phyloP scores from a whole-genome alignment of 805 yeast species.

The Ascoidea rubescens region DNA sequence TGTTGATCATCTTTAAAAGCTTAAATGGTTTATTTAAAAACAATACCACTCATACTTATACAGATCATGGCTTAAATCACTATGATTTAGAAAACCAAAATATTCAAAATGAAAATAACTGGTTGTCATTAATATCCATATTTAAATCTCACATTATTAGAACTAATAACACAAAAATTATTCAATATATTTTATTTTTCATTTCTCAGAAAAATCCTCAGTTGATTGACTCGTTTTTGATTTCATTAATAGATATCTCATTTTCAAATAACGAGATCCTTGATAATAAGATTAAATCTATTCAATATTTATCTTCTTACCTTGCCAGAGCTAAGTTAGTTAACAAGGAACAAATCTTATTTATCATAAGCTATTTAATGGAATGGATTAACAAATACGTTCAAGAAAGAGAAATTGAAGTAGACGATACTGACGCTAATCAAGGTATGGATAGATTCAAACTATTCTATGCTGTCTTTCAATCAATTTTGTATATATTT shows the following conservation, averaged over 20 bases:
- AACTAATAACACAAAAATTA: conserved; percentile 81
- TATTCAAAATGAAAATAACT: conserved; percentile 56
- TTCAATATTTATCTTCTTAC: conserved; percentile 85
- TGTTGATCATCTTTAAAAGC: conserved; percentile 40
- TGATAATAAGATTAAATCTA: conserved; percentile 72
- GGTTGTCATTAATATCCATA: conserved; percentile 58
- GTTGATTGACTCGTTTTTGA: conserved; percentile 73
- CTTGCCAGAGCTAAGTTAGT: conserved; percentile 75
- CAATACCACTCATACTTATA: not conserved
- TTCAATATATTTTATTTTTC: conserved; percentile 74
- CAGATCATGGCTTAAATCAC: too few relatives aligned
- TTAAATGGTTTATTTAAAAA: conserved; percentile 31
- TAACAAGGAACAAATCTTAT: conserved; percentile 57
- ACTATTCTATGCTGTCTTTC: conserved; percentile 81
- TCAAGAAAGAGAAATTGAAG: conserved; percentile 74
- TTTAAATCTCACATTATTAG: conserved; percentile 78
- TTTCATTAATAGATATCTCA: conserved; percentile 69
- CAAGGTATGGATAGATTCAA: conserved; percentile 82
- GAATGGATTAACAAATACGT: conserved; percentile 78
- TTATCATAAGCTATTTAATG: conserved; percentile 69
- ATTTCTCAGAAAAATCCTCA: conserved; percentile 73
- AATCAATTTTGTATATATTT: conserved; percentile 79
- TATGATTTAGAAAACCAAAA: conserved; percentile 30
- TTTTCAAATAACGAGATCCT: conserved; percentile 54
- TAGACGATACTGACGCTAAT: conserved; percentile 34